Percentiles rank a stretch among this genome's conserved stretches.
phyloP scores from a whole-genome alignment of 1,284 basidiomycete species.

The Ustanciosporium gigantosporum region DNA sequence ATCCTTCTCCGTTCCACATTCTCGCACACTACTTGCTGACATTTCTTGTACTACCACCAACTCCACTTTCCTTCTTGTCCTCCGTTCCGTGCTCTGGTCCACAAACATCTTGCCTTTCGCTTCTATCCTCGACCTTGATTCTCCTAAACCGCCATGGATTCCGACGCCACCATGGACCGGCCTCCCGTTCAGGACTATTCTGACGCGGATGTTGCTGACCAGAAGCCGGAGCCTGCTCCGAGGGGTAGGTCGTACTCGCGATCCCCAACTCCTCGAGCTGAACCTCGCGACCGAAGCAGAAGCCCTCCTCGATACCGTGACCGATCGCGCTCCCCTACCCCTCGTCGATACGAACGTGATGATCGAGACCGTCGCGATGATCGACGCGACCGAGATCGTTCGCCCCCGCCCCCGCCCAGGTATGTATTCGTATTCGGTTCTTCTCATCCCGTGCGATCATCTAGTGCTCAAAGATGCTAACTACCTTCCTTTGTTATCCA shows the following conservation, averaged over 20 bases:
- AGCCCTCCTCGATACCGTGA: conserved; percentile 9
- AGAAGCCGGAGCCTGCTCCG: conserved; percentile 14
- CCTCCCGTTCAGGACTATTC: conserved; percentile 22
- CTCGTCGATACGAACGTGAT: conserved; percentile 18
- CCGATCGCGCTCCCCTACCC: conserved; percentile 32
- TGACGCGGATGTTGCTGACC: conserved; percentile 36
- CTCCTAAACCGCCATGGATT: no score
- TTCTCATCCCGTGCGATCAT: not conserved
- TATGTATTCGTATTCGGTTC: no score
- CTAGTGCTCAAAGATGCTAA: no score
- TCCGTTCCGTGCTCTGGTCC: no score
- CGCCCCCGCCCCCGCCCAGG: not conserved
- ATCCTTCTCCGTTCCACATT: no score
- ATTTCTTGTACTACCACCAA: not conserved
- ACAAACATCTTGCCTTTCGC: not conserved
- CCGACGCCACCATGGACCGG: conserved; percentile 8
- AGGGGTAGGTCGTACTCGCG: conserved; percentile 37
- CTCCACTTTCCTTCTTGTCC: not conserved
- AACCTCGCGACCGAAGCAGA: conserved; percentile 16
- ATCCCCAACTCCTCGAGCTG: conserved; percentile 30
- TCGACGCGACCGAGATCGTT: conserved; percentile 13
- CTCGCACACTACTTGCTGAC: conserved; percentile 12
- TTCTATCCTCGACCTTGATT: no score
- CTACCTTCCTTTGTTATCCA: not conserved
- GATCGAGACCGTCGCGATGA: conserved; percentile 31